A percentile compares a stretch with the other conserved stretches of the same genome.
phyloP scores from a whole-genome alignment of 148 eudicot species.

The Cornus florida region DNA sequence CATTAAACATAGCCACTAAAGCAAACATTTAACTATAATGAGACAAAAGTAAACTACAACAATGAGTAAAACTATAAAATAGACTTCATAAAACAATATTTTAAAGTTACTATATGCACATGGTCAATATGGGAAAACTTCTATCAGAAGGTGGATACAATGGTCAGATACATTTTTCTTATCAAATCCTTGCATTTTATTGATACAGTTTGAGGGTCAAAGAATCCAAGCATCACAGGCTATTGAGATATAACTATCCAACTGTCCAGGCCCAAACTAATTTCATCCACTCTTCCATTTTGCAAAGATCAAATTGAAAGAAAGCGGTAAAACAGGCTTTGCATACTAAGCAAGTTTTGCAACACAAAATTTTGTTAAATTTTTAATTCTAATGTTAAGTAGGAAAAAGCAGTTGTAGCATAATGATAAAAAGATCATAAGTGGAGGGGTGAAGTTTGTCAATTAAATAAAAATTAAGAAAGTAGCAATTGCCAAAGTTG shows the following conservation, averaged over 20 bases:
- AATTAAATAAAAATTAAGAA: too few relatives aligned
- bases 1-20: background rate
- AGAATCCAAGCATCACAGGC: background rate
- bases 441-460: too few relatives aligned
- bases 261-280: background rate
- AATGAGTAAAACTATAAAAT: too few relatives aligned
- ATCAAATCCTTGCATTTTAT: background rate
- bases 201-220: background rate
- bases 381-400: too few relatives aligned
- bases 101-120: background rate
- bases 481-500: too few relatives aligned
- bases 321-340: background rate
- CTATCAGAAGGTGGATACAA: background rate
- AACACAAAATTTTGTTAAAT: background rate
- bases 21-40: background rate
- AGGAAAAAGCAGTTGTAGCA: too few relatives aligned
- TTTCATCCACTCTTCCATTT: background rate
- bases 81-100: background rate
- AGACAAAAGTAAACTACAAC: background rate
- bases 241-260: too few relatives aligned
- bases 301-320: background rate
- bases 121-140: too few relatives aligned
- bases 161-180: background rate
- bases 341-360: background rate
- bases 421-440: too few relatives aligned